Conservation (phyloP, 177 flowering plant genomes). For the Vitis hybrid region DNA sequence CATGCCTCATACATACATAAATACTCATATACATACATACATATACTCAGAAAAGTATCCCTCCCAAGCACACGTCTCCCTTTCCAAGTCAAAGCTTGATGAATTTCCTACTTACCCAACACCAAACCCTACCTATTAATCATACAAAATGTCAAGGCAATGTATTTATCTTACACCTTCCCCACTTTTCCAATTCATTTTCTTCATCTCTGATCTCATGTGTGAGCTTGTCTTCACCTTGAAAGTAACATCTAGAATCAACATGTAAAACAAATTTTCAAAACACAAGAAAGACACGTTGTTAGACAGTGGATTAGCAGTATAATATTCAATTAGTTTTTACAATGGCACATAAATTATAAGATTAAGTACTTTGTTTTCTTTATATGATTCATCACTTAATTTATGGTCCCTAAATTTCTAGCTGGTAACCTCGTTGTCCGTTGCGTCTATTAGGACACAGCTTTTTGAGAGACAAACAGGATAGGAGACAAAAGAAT, state of each 20-base stretch:
- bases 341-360: too few relatives aligned
- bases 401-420: too few relatives aligned
- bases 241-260: neutral
- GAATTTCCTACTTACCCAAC: neutral
- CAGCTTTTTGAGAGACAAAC: neutral
- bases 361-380: too few relatives aligned
- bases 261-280: slow-evolving; percentile 9
- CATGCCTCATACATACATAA: neutral
- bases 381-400: neutral
- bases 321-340: too few relatives aligned
- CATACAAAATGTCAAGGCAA: neutral
- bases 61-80: neutral
- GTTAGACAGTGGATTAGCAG: neutral
- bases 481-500: neutral
- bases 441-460: neutral
- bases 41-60: too few relatives aligned
- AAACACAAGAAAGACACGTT: slow-evolving; percentile 13
- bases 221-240: slow-evolving; percentile 6
- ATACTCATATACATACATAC: neutral
- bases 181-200: neutral
- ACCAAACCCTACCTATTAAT: neutral
- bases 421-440: too few relatives aligned
- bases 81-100: neutral
- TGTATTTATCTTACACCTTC: neutral
- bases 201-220: neutral